Percentiles rank a stretch among this genome's conserved stretches.
Conservation (phyloP, 1,139 yeast species). For the Suhomyces panamericanus region DNA sequence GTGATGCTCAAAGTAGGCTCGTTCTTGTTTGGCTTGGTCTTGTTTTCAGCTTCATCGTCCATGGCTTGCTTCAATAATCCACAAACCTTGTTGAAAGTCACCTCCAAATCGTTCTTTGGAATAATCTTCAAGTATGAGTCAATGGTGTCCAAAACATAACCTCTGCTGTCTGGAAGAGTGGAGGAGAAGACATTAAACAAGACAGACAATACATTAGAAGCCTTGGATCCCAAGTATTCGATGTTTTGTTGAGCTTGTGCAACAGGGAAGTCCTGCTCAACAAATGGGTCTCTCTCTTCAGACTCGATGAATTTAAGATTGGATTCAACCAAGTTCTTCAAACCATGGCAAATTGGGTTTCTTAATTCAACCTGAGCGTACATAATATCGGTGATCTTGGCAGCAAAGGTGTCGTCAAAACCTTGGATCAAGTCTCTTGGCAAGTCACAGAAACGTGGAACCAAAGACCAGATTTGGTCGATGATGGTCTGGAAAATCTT, state of each 20-base stretch:
- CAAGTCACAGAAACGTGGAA: constrained; percentile 87
- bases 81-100: constrained; percentile 85
- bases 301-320: constrained; percentile 64
- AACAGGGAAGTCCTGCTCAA: constrained; percentile 62
- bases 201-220: constrained; percentile 79
- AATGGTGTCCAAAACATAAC: constrained; percentile 81
- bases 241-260: constrained; percentile 57
- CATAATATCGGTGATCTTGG: constrained; percentile 68
- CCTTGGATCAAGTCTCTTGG: constrained; percentile 69
- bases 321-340: constrained; percentile 76
- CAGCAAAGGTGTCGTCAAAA: constrained; percentile 77
- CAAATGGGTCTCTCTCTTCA: constrained; percentile 54
- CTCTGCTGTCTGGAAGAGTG: constrained; percentile 80
- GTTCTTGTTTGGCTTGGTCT: constrained; percentile 21
- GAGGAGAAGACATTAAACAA: constrained; percentile 88
- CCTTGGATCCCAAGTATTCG: constrained; percentile 60
- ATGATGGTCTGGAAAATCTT: constrained; percentile 80
- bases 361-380: constrained; percentile 77
- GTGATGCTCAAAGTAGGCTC: constrained; percentile 68
- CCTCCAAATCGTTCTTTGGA: constrained; percentile 62
- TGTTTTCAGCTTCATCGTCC: constrained; percentile 51
- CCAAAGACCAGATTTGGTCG: constrained; percentile 89
- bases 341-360: constrained; percentile 75
- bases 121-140: constrained; percentile 76
- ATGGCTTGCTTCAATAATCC: constrained; percentile 71